Conservation (phyloP, 2,329 filamentous ascomycete genomes). For the Hirsutella minnesotensis region DNA sequence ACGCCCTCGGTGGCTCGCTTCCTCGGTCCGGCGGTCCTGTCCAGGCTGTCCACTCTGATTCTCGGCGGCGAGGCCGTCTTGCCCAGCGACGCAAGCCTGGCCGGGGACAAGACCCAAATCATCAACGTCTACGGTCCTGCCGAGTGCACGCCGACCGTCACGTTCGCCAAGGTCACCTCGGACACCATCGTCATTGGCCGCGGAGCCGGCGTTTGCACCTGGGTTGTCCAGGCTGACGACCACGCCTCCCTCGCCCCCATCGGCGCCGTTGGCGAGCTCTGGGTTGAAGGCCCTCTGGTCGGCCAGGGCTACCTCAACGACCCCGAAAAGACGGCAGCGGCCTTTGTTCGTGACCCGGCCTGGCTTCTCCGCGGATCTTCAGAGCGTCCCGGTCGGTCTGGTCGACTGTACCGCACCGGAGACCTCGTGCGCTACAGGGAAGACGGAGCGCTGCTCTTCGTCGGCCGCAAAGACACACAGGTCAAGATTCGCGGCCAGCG, state of each 20-base stretch:
- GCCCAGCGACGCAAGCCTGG: constrained; percentile 3
- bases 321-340: constrained; percentile 8
- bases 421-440: constrained; percentile 30
- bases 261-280: constrained; percentile 9
- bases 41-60: constrained; percentile 7
- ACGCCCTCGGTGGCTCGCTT: constrained; percentile 10
- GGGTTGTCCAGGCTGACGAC: constrained; percentile 8
- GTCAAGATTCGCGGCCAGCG: constrained; percentile 43
- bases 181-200: constrained; percentile 3
- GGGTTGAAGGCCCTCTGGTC: constrained; percentile 10
- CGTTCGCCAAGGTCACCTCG: neutral
- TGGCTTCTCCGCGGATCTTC: constrained; percentile 4
- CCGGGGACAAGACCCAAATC: constrained; percentile 6
- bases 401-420: constrained; percentile 31
- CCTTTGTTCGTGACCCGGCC: constrained; percentile 9
- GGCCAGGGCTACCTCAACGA: constrained; percentile 10
- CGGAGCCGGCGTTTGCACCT: constrained; percentile 4
- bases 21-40: constrained; percentile 2
- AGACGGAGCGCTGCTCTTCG: constrained; percentile 22
- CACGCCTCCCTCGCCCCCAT: constrained; percentile 7
- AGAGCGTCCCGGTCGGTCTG: neutral
- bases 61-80: constrained; percentile 8
- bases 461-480: constrained; percentile 22
- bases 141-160: constrained; percentile 7
- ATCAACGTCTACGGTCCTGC: constrained; percentile 12